Evolutionary conservation across 2,329 filamentous ascomycete species (phyloP), one percentile per base, ranked within the genome.

Genomic region (Trichoderma citrinoviride): DNA sequence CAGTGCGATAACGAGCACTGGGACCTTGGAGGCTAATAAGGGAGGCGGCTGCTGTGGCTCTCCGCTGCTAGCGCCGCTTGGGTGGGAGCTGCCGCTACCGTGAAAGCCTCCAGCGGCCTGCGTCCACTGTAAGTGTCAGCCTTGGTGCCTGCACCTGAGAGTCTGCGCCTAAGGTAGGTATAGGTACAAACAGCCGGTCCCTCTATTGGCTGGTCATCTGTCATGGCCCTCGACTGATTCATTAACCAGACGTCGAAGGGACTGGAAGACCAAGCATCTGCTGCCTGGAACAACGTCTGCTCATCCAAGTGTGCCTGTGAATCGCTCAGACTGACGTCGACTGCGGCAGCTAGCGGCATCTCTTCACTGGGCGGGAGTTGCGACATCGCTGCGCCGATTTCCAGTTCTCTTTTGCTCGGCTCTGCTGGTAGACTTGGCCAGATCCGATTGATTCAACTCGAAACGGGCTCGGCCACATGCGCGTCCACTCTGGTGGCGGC

Each of bases 251-350:
- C 33, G 10, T 37, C 33, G 33, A 37, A 37, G 12, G 33, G 33
- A 14, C 33, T 33, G 29, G 29, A 33, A 33, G 6, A 2, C 10
- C 29, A 33, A 80, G 68, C 77, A 76, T 60, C 27, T 40, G 43
- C 56, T 44, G 25, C 19, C 27, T 14, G 43, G 41, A 27, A 44
- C 41, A 37, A 29, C 25, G 15, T 15, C 14, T 8, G 15, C 2
- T 40, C 29, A 25, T 40, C 10, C 44, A 41, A 50, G 37, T 19
- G 56, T 49, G 40, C 33, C 10, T 37, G 33, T 37, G 33, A 47
- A 60, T 49, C 29, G 44, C n/a, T 21, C 29, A 15, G 19, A 33
- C 29, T 60, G 29, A 41, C 44, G 21, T 40, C 56, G 10, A 37
- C 19, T 40, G 7, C 56, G 14, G 17, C 44, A 60, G 14, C 43